A percentile compares a stretch with the other conserved stretches of the same genome.
phyloP scores from a whole-genome alignment of 306 rosid species.

The Mucuna pruriens region DNA sequence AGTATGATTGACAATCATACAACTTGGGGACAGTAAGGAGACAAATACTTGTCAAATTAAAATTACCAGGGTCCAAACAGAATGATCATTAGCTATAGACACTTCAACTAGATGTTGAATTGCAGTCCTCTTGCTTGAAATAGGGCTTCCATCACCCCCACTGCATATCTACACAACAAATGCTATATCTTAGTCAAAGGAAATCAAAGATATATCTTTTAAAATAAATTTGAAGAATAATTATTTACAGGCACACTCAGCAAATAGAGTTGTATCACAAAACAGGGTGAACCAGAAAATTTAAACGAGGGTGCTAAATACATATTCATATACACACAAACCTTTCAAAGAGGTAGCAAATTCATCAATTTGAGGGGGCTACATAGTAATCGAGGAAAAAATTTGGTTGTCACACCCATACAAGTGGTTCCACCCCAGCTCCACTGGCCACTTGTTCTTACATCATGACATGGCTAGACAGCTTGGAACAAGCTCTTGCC shows the following conservation, averaged over 20 bases:
- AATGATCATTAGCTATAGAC: constrained; percentile 71
- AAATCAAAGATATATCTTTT: background rate
- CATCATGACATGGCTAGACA: background rate
- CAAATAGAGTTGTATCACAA: background rate
- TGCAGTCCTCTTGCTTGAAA: constrained; percentile 66
- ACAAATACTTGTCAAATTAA: constrained; percentile 20
- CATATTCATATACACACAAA: background rate
- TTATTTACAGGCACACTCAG: background rate
- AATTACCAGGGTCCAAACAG: constrained; percentile 88
- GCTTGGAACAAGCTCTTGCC: background rate
- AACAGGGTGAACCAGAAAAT: constrained; percentile 27
- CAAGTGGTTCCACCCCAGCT: background rate
- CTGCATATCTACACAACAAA: constrained; percentile 65
- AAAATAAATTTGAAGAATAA: constrained; percentile 9
- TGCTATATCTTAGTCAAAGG: constrained; percentile 21
- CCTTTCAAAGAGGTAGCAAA: background rate
- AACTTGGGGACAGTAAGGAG: constrained; percentile 24
- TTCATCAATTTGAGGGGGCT: background rate
- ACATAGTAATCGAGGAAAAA: background rate
- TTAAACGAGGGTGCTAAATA: background rate
- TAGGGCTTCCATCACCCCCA: constrained; percentile 71
- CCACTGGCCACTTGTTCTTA: constrained; percentile 3
- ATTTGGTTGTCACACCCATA: background rate
- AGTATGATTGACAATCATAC: background rate
- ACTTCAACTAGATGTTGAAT: constrained; percentile 87